A percentile compares a stretch with the other conserved stretches of the same genome.
Evolutionary conservation across 2,329 filamentous ascomycete species (phyloP).

Genomic region (Colletotrichum navitas): DNA sequence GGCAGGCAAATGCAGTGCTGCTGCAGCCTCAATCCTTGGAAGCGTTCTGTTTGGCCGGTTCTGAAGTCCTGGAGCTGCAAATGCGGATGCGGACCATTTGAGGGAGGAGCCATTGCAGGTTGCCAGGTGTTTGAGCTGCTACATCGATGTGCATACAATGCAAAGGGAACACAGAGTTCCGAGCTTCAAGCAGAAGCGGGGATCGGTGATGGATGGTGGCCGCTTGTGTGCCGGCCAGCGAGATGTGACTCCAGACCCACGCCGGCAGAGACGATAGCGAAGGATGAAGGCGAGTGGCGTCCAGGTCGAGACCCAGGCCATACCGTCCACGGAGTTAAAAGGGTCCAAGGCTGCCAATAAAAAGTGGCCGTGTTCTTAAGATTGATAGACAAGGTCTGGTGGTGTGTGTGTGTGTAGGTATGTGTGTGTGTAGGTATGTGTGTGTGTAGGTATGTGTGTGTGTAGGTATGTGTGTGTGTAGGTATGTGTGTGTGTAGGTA

Average conservation of each 20-base stretch:
- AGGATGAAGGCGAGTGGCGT: constrained; percentile 35
- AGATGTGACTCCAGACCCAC: constrained; percentile 36
- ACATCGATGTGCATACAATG: constrained; percentile 32
- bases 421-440: background rate
- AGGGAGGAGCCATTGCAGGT: constrained; percentile 27
- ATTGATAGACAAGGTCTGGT: background rate
- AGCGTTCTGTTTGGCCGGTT: constrained; percentile 14
- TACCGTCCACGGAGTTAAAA: constrained; percentile 5
- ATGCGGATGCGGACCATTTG: constrained; percentile 1
- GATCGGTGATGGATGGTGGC: constrained; percentile 37
- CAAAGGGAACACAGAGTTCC: constrained; percentile 21
- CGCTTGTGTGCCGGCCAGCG: constrained; percentile 38
- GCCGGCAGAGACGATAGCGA: constrained; percentile 32
- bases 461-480: background rate
- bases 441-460: background rate
- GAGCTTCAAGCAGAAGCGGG: constrained; percentile 22
- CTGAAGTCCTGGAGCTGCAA: constrained; percentile 19
- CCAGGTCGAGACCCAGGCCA: constrained; percentile 16
- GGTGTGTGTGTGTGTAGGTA: background rate
- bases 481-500: background rate
- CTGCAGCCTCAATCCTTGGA: constrained; percentile 35
- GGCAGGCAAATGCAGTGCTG: constrained; percentile 35
- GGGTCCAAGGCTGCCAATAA: constrained; percentile 6
- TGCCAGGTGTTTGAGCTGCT: constrained; percentile 27
- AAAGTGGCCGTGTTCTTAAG: background rate